Evolutionary conservation across 768 basidiomycete species (phyloP), one percentile per base, ranked within the genome.

Genomic region (Russula virescens): DNA sequence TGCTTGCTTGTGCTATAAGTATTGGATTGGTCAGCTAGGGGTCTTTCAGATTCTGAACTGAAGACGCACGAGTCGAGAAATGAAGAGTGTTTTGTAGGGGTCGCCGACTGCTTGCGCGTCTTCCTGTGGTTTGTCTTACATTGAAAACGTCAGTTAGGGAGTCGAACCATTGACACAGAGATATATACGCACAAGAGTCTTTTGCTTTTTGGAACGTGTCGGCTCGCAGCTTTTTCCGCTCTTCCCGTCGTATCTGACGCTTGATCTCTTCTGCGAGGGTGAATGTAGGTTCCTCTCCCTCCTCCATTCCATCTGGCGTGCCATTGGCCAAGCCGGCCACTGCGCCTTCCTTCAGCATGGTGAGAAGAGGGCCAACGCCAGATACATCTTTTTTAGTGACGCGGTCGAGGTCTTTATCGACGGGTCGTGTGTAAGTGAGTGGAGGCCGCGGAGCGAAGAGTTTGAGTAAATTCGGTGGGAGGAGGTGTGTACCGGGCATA

Each of bases 1-100:
- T 2, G 94, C 92, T 65, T 78, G 85, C 78, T 95, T 96, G 68
- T 94, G 91, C 94, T 98, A 70, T 45, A 63, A 60, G 45, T 60
- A 31, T 31, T 52, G 58, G 72, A 31, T 31, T 52, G 58, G 72
- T 66, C 42, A 66, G 48, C 58, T 57, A 5, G 21, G 26, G 4
- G 28, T 38, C 21, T 4, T n/a, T 52, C 16, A 43, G 26, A 45
- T 19, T 7, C 3, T 19, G 55, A 58, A 9, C 16, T 21, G 58
- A 19, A 50, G 42, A 73, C 78, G 42, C 71, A 95, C 94, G 72
- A 99, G 76, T 68, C 94, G 87, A 38, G 95, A 89, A 65, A 98
- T 94, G 75, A 99, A 99, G 25, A 99, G 79, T 0, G 97, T 98
- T 74, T 98, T 98, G 78, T 98, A 99, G 4, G 97, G 97, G 71